These are phyloP conservation scores for Phytophthora europaea DNA, from an alignment of 352 stramenopile species.

Conservation along the genomic window DNA sequence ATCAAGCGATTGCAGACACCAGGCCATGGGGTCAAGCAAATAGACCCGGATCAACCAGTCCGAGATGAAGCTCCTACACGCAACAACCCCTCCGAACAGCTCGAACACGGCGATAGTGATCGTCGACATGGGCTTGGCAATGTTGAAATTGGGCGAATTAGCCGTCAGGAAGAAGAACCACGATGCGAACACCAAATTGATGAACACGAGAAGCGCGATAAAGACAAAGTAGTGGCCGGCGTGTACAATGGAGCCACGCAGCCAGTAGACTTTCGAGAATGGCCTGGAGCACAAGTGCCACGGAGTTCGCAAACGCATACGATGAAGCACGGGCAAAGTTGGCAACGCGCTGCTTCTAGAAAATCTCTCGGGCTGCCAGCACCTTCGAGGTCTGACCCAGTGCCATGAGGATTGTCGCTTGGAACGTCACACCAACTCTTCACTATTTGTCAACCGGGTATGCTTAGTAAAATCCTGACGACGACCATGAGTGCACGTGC, in stretches of 20 bases:
- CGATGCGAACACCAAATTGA: constrained; percentile 41
- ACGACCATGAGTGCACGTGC: constrained; percentile 39
- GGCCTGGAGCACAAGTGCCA: constrained; percentile 62
- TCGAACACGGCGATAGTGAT: constrained; percentile 41
- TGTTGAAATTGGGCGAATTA: constrained; percentile 28
- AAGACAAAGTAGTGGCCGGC: constrained; percentile 39
- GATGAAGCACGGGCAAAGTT: constrained; percentile 77
- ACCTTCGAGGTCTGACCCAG: constrained; percentile 75
- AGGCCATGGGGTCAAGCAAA: constrained; percentile 58
- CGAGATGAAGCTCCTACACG: constrained; percentile 8
- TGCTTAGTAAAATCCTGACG: constrained; percentile 50
- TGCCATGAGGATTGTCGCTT: constrained; percentile 73
- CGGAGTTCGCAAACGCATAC: constrained; percentile 60
- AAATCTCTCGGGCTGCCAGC: constrained; percentile 63
- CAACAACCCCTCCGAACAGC: constrained; percentile 57
- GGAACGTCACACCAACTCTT: constrained; percentile 78
- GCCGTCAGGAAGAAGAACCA: constrained; percentile 54
- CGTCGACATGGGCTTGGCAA: constrained; percentile 37
- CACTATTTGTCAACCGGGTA: constrained; percentile 34
- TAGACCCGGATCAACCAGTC: constrained; percentile 60
- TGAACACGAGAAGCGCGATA: constrained; percentile 41
- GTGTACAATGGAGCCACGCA: constrained; percentile 57
- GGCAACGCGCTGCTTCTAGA: constrained; percentile 79
- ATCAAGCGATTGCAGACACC: constrained; percentile 43
- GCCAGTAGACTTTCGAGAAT: constrained; percentile 79